Conservation (phyloP, 2,329 filamentous ascomycete genomes). For the Fusarium metavorans region DNA sequence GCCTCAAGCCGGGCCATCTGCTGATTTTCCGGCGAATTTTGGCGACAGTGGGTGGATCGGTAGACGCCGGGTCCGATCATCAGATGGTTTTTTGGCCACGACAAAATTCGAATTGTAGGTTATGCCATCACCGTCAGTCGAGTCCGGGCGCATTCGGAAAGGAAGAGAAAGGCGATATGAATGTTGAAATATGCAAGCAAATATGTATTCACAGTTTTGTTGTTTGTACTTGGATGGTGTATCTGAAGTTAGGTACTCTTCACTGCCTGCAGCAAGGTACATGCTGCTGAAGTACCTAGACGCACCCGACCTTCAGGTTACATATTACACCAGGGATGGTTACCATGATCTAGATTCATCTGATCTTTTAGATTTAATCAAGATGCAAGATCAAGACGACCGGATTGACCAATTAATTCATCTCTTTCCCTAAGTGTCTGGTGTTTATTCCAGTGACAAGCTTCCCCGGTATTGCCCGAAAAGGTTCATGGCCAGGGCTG, state of each 20-base stretch:
- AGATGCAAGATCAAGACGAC: not conserved
- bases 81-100: slow-evolving; percentile 17
- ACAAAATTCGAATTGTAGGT: not conserved
- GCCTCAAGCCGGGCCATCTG: slow-evolving; percentile 8
- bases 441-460: not conserved
- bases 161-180: not conserved
- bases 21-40: slow-evolving; percentile 28
- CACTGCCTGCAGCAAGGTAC: not conserved
- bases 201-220: not conserved
- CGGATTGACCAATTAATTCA: not conserved
- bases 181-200: not conserved
- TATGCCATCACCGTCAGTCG: not conserved
- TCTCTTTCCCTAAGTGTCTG: not conserved
- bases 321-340: not conserved
- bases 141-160: not conserved
- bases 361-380: not conserved
- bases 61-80: slow-evolving; percentile 29
- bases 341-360: not conserved
- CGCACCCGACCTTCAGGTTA: not conserved
- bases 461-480: slow-evolving; percentile 33
- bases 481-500: slow-evolving; percentile 27
- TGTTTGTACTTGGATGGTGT: not conserved
- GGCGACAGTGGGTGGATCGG: slow-evolving; percentile 14
- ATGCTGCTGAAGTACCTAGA: not conserved
- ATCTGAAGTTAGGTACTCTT: not conserved